Evolutionary conservation across 805 yeast species (phyloP).

Genomic region (Blastobotrys robertii): DNA sequence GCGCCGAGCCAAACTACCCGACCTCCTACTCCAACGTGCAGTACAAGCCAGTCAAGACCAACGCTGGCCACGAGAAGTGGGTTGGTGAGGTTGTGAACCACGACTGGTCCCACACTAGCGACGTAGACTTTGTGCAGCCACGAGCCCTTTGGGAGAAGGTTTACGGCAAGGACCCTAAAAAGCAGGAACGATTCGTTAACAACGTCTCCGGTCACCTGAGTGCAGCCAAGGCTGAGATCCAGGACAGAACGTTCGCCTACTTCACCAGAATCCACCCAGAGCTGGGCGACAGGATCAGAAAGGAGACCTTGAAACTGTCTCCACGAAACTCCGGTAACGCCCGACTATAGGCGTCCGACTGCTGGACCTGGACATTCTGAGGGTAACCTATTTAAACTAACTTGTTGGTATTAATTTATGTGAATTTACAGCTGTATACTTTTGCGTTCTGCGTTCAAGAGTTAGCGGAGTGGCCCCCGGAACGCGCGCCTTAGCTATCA

Average conservation of each 20-base stretch:
- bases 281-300: constrained; percentile 58
- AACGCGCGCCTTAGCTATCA: too few species aligned
- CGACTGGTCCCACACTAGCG: constrained; percentile 67
- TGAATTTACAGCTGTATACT: too few species aligned
- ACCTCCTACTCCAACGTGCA: constrained; percentile 30
- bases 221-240: constrained; percentile 64
- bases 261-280: constrained; percentile 63
- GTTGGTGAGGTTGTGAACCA: constrained; percentile 69
- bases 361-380: too few species aligned
- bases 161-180: constrained; percentile 66
- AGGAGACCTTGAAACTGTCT: constrained; percentile 30
- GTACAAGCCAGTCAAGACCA: constrained; percentile 30
- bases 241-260: constrained; percentile 68
- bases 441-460: too few species aligned
- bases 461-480: too few species aligned
- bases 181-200: constrained; percentile 74
- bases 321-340: not conserved
- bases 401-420: too few species aligned
- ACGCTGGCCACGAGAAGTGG: constrained; percentile 67
- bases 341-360: too few species aligned
- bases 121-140: constrained; percentile 73
- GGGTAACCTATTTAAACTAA: too few species aligned
- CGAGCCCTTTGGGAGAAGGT: constrained; percentile 74
- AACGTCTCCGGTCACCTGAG: constrained; percentile 67
- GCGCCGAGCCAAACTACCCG: constrained; percentile 42